Percentiles rank a stretch among this genome's conserved stretches.
phyloP scores from a whole-genome alignment of 2,329 filamentous ascomycete genomes.

The Pseudogymnoascus sp. region DNA sequence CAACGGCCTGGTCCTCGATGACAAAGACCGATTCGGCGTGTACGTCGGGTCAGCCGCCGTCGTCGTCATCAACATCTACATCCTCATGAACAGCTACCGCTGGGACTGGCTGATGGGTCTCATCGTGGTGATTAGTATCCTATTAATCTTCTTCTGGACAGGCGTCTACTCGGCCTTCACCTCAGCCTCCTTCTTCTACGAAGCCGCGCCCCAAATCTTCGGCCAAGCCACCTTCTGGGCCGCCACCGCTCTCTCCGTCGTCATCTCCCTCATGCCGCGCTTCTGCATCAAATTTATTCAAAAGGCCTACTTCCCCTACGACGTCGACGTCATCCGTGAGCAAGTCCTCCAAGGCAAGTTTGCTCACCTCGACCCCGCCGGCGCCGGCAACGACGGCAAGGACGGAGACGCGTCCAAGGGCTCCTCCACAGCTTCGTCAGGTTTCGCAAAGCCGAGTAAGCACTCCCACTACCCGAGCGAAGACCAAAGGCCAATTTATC shows the following conservation, averaged over 20 bases:
- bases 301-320: constrained; percentile 88
- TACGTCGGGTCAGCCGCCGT: constrained; percentile 81
- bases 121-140: constrained; percentile 71
- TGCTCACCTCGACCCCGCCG: constrained; percentile 50
- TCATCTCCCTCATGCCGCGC: constrained; percentile 78
- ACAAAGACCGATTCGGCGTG: constrained; percentile 76
- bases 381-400: not conserved
- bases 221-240: constrained; percentile 82
- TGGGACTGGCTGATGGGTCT: constrained; percentile 96
- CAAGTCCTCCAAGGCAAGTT: constrained; percentile 80
- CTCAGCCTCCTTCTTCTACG: constrained; percentile 60
- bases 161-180: constrained; percentile 61
- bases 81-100: constrained; percentile 90
- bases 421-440: constrained; percentile 51
- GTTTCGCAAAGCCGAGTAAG: constrained; percentile 41
- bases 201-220: constrained; percentile 72
- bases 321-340: constrained; percentile 93
- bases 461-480: constrained; percentile 59
- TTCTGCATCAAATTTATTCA: constrained; percentile 82
- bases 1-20: constrained; percentile 67
- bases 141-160: constrained; percentile 94
- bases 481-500: constrained; percentile 87
- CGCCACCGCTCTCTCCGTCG: constrained; percentile 67
- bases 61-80: constrained; percentile 85
- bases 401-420: constrained; percentile 32